Conservation (phyloP, 768 basidiomycete species). For the Cubamyces sp. region DNA sequence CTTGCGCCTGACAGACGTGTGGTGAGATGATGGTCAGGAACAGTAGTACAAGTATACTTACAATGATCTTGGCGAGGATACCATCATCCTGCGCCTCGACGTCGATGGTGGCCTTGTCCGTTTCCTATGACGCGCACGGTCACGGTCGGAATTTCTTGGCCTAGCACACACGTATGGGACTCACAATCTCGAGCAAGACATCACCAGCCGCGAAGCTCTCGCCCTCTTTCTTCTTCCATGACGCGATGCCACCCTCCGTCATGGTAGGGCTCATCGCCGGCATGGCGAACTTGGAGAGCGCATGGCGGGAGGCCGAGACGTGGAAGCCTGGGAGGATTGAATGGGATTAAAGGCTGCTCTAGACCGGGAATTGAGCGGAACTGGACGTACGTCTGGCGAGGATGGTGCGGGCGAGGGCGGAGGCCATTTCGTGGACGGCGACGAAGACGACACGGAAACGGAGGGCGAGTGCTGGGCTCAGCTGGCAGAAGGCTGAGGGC, state of each 20-base stretch:
- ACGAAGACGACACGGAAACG: conserved; percentile 32
- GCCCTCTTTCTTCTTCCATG: conserved; percentile 97
- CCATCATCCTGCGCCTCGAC: conserved; percentile 99
- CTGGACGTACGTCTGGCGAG: conserved; percentile 62
- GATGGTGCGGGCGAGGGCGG: conserved; percentile 61
- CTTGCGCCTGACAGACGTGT: conserved; percentile 56
- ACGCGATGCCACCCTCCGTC: conserved; percentile 98
- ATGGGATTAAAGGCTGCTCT: not conserved
- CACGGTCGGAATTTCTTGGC: conserved; percentile 20
- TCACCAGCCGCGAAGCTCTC: conserved; percentile 89
- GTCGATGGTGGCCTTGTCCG: conserved; percentile 99
- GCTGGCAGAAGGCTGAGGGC: conserved; percentile 31
- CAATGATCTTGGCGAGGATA: conserved; percentile 94
- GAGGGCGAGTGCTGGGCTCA: conserved; percentile 22
- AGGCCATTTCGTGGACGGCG: conserved; percentile 52
- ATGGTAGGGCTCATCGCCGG: conserved; percentile 99
- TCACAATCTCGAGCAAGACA: conserved; percentile 93
- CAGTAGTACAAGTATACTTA: conserved; percentile 43
- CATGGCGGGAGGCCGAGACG: conserved; percentile 76
- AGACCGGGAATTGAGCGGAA: not conserved
- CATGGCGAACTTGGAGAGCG: conserved; percentile 89
- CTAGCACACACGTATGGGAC: conserved; percentile 34
- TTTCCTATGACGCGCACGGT: conserved; percentile 67
- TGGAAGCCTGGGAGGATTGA: conserved; percentile 67
- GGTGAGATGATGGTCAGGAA: not conserved